Conservation (phyloP, 768 basidiomycete species). For the Serendipita sp. region DNA sequence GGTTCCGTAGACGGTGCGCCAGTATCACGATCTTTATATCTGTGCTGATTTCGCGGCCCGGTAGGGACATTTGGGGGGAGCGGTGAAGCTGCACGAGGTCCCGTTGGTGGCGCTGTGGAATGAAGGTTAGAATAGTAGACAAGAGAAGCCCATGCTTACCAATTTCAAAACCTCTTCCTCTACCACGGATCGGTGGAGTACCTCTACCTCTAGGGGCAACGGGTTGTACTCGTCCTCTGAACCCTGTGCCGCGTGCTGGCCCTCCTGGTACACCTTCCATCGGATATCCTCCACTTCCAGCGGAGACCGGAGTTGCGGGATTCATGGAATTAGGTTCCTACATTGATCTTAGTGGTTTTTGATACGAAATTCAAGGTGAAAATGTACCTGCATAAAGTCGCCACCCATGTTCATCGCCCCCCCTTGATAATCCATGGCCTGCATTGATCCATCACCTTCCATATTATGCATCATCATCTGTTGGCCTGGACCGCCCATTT, state of each 20-base stretch:
- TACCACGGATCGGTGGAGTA: slow-evolving; percentile 7
- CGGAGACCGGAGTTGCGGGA: neutral
- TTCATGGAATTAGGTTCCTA: neutral
- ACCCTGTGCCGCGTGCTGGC: neutral
- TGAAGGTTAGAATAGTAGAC: neutral
- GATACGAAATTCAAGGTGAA: neutral
- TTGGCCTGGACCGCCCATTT: slow-evolving; percentile 1
- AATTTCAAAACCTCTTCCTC: neutral
- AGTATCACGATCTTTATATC: slow-evolving; percentile 77
- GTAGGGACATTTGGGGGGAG: slow-evolving; percentile 77
- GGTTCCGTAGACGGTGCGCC: slow-evolving; percentile 77
- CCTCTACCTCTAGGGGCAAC: slow-evolving; percentile 8
- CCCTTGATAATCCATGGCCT: slow-evolving; percentile 6
- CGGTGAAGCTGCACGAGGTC: slow-evolving; percentile 66
- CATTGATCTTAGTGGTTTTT: neutral
- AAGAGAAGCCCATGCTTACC: neutral
- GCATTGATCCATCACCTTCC: slow-evolving; percentile 6
- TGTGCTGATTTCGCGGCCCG: slow-evolving; percentile 68
- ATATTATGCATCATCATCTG: slow-evolving; percentile 32
- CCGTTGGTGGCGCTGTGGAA: slow-evolving; percentile 26
- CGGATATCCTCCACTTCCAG: slow-evolving; percentile 4
- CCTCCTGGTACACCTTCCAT: neutral
- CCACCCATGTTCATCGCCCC: slow-evolving; percentile 32
- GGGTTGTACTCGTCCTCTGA: neutral
- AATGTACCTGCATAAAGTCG: slow-evolving; percentile 39